Conservation (phyloP, 345 rosid species). For the Stellera chamaejasme region DNA sequence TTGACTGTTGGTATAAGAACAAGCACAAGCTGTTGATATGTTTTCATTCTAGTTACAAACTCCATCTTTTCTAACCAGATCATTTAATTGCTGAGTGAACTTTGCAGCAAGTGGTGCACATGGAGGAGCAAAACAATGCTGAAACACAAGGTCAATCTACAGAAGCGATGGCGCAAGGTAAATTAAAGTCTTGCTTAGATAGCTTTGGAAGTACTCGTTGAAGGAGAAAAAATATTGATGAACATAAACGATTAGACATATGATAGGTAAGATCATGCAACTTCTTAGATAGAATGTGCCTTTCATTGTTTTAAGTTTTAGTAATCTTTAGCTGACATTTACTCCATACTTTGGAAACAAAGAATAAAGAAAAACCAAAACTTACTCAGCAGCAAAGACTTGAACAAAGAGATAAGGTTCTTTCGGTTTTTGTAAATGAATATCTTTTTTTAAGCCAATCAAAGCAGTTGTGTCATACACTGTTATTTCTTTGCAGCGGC, state of each 20-base stretch:
- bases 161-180: conserved; percentile 47
- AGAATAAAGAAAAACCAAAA: too few relatives aligned
- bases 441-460: too few relatives aligned
- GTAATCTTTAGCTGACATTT: too few relatives aligned
- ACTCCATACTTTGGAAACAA: too few relatives aligned
- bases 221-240: neutral
- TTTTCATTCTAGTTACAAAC: neutral
- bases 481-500: conserved; percentile 29
- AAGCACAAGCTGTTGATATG: too few relatives aligned
- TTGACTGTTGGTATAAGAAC: too few relatives aligned
- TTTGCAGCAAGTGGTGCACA: conserved; percentile 36
- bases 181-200: conserved; percentile 6
- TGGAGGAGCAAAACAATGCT: conserved; percentile 29
- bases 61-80: neutral
- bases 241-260: neutral
- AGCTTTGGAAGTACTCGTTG: neutral
- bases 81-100: neutral
- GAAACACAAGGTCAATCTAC: conserved; percentile 20
- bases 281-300: too few relatives aligned
- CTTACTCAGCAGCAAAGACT: too few relatives aligned
- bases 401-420: too few relatives aligned
- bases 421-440: too few relatives aligned
- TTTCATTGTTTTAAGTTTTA: too few relatives aligned
- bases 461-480: too few relatives aligned
- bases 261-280: neutral